Conservation (phyloP, 495 filamentous ascomycete species). For the Annulohypoxylon stygium region DNA sequence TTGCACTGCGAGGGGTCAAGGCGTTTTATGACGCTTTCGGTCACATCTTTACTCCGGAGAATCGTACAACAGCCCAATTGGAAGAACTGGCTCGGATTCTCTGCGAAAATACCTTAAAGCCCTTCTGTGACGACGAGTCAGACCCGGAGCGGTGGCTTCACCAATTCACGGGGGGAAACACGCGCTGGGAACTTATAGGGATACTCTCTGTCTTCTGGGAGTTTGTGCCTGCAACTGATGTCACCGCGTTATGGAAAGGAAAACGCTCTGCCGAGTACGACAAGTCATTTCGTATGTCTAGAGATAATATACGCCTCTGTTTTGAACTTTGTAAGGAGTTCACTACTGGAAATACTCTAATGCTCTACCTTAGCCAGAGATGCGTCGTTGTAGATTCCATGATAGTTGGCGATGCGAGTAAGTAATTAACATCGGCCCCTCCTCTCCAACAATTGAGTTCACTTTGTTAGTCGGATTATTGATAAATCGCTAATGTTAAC, state of each 20-base stretch:
- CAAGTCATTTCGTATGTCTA: constrained; percentile 51
- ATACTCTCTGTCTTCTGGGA: constrained; percentile 65
- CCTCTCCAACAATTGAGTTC: not conserved
- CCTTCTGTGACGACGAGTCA: constrained; percentile 53
- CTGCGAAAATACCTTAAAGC: constrained; percentile 43
- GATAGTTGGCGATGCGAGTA: constrained; percentile 66
- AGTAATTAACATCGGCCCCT: constrained; percentile 31
- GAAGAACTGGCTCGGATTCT: constrained; percentile 44
- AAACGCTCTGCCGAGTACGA: constrained; percentile 36
- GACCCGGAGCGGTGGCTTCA: constrained; percentile 50
- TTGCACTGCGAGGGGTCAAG: constrained; percentile 20
- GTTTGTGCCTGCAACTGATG: constrained; percentile 22
- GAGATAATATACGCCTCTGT: constrained; percentile 60
- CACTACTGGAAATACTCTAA: constrained; percentile 62
- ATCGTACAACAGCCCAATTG: constrained; percentile 26
- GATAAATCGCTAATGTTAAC: not conserved
- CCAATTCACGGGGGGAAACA: constrained; percentile 63
- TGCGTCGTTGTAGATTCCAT: constrained; percentile 62
- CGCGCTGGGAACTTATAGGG: constrained; percentile 72
- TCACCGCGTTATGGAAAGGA: constrained; percentile 17
- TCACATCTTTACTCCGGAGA: constrained; percentile 29
- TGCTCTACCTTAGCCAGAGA: constrained; percentile 61
- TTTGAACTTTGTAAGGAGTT: constrained; percentile 63
- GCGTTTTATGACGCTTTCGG: constrained; percentile 42
- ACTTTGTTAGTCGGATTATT: no score